Evolutionary conservation across 768 basidiomycete genomes (phyloP), one percentile per base, ranked within the genome.

Genomic region (Boletus edulis): DNA sequence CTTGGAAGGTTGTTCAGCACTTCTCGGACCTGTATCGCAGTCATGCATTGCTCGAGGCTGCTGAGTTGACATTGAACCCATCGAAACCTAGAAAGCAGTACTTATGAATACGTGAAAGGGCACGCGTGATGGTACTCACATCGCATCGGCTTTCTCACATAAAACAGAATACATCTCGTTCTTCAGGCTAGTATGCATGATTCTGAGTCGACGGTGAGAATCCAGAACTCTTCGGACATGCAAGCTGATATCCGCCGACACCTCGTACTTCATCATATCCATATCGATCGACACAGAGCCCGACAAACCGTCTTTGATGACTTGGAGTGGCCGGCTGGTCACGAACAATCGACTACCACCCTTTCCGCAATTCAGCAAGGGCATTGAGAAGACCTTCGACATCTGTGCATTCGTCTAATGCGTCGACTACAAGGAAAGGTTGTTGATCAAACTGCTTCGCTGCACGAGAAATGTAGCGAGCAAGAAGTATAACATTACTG

Each of bases 11-110:
- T 11, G 1, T 27, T 4, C 8, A 61, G 46, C 3, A 18, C 50
- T 18, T 53, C 18, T 12, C 56, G 52, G 11, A 62, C 15, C 11
- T 35, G 18, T 5, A 18, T 15, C 5, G 20, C 0, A 10, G 61
- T 51, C n/a, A 27, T 3, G 8, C 60, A 62, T 38, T 8, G 13
- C 18, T 35, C 27, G 3, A 62, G 29, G 0, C 2, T n/a, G 18
- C 17, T 3, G 27, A 62, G 46, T 29, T 62, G 61, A 41, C 60
- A 62, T 12, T 62, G 53, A 11, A 46, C 53, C 61, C 60, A 62
- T 9, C 60, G 52, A 20, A 62, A 62, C 61, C 61, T 58, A 7
- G 10, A 20, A 3, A 18, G 18, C 3, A 11, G 20, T 2, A 10
- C 2, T 12, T 18, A 15, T 18, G 4, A 5, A 9, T 10, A 5